These are phyloP conservation scores for Besnoitia besnoiti DNA, from an alignment of 169 alveolate genomes.

Conservation along the genomic window DNA sequence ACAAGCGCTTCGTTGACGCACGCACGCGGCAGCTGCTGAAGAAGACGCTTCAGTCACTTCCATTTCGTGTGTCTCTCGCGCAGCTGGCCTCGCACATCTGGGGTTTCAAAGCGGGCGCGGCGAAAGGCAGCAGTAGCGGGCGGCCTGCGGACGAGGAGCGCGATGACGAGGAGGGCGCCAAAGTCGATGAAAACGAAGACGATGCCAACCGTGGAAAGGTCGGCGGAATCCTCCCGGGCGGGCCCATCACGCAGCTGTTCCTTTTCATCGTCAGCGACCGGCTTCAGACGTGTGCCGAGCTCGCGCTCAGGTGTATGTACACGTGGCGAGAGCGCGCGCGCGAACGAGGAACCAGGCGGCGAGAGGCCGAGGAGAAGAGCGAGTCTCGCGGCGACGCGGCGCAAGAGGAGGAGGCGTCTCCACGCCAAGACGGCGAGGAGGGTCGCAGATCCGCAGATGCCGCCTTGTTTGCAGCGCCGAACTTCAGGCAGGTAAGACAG, in stretches of 20 bases:
- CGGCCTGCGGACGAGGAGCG: no score
- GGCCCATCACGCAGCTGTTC: neutral
- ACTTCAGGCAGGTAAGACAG: neutral
- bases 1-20: neutral
- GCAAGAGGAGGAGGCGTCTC: neutral
- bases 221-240: neutral
- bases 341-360: neutral
- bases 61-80: neutral
- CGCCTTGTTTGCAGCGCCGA: neutral
- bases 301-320: constrained; percentile 30
- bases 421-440: neutral
- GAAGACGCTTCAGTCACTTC: neutral
- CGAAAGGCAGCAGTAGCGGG: no score
- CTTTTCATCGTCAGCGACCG: constrained; percentile 33
- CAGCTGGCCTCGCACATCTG: neutral
- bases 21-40: constrained; percentile 6
- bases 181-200: neutral
- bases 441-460: neutral
- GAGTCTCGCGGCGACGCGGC: neutral
- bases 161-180: neutral
- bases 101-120: neutral
- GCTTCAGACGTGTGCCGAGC: constrained; percentile 12
- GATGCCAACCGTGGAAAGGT: neutral
- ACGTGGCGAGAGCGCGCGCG: neutral
- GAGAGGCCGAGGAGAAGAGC: neutral